A percentile compares a stretch with the other conserved stretches of the same genome.
These are phyloP conservation scores for Eucalyptus pauciflora DNA, from an alignment of 345 rosid genomes.

Conservation along the genomic window DNA sequence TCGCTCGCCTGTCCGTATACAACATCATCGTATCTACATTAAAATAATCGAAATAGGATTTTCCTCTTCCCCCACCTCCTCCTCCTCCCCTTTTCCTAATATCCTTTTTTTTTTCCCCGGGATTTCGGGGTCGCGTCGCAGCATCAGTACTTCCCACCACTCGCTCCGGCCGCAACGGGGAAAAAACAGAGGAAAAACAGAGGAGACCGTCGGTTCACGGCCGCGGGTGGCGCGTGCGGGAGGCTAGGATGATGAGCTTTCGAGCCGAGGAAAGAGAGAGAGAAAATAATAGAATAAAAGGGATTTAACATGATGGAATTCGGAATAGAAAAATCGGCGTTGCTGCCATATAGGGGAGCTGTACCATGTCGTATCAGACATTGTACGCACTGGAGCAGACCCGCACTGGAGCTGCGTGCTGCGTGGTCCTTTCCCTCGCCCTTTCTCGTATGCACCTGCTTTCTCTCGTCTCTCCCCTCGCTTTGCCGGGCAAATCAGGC, in stretches of 20 bases:
- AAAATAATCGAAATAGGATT: neutral
- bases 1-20: neutral
- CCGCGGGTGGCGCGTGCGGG: neutral
- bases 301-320: neutral
- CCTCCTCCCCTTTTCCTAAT: neutral
- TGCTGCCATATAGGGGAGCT: neutral
- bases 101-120: neutral
- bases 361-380: neutral
- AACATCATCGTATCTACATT: neutral
- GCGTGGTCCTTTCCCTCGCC: neutral
- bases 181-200: neutral
- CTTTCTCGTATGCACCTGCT: neutral
- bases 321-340: neutral
- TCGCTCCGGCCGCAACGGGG: neutral
- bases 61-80: neutral
- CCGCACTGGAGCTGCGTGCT: no score
- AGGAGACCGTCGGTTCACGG: neutral
- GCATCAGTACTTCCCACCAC: neutral
- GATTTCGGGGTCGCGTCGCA: neutral
- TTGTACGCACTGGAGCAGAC: neutral
- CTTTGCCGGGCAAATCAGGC: neutral
- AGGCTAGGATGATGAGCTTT: neutral
- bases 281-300: neutral
- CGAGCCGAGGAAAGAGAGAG: no score
- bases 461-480: neutral